These are phyloP conservation scores for Rhododendron ferrugineum DNA, from an alignment of 148 eudicot genomes.

Conservation along the genomic window DNA sequence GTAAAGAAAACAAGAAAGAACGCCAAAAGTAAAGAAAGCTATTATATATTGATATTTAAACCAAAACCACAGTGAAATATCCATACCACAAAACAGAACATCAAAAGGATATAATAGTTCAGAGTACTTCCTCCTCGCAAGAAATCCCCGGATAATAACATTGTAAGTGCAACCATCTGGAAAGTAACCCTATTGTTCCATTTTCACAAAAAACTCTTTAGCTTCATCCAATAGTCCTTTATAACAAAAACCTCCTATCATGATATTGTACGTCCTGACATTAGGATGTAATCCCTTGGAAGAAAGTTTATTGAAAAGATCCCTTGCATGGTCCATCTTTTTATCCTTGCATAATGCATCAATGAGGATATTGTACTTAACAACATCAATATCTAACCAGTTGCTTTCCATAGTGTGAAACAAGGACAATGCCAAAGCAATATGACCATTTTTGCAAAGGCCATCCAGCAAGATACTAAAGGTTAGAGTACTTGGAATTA, in stretches of 20 bases:
- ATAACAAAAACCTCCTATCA: not conserved
- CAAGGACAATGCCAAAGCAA: not conserved
- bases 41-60: no score
- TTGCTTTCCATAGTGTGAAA: not conserved
- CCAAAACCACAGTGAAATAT: no score
- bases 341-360: not conserved
- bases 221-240: not conserved
- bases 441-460: not conserved
- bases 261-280: not conserved
- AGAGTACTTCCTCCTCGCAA: not conserved
- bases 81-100: no score
- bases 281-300: not conserved
- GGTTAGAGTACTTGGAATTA: not conserved
- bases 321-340: not conserved
- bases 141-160: not conserved
- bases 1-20: no score
- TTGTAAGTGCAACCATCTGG: not conserved
- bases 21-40: no score
- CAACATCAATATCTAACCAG: not conserved
- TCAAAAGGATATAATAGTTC: no score
- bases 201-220: not conserved
- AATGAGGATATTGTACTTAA: slow-evolving; percentile 1
- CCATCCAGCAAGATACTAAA: not conserved
- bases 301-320: not conserved
- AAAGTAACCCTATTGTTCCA: not conserved